Evolutionary conservation across 441 rosid species (phyloP), one percentile per base, ranked within the genome.

Genomic region (Eruca vesicaria): DNA sequence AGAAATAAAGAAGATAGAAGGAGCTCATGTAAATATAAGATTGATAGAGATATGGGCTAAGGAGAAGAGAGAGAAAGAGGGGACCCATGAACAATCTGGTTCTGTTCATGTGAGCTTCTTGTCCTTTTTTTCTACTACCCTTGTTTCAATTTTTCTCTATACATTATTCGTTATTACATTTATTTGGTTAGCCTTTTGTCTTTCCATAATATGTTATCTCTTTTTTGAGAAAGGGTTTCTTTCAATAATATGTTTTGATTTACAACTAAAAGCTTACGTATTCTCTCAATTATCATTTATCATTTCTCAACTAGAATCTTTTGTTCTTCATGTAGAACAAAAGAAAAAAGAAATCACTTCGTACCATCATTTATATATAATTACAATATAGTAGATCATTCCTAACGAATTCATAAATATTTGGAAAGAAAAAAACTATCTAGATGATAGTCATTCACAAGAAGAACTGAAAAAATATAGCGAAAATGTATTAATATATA

Each of bases 81-180:
- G 73, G 71, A 56, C 77, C 76, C 78, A 74, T 74, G 71, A 74
- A 57, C 56, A 65, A 74, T 66, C 72, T 74, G 71, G 78, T 74
- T 74, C 66, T 74, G 71, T 57, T 74, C 77, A 73, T 73, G 77
- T 73, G 77, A 73, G 71, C 71, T 73, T 65, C 66, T 73, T 73
- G 77, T 65, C 66, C 66, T 65, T 65, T n/a, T 29, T 48, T 72
- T 63, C 63, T 62, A 71, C 68, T 50, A 62, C 61, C 23, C 48
- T 71, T 32, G 61, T 61, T 71, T 71, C 57, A 31, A n/a, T 62
- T 48, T 50, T 61, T 26, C 50, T 33, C 29, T 29, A 58, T 69
- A 55, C 50, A 21, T 55, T 58, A 56, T 56, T 63, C 35, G 68
- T 71, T 69, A 69, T 77, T 58, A 65, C 69, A 58, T 71, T 33